Base-by-base conservation (phyloP, 768 basidiomycete genomes). In the Tephrocybe sp. region DNA sequence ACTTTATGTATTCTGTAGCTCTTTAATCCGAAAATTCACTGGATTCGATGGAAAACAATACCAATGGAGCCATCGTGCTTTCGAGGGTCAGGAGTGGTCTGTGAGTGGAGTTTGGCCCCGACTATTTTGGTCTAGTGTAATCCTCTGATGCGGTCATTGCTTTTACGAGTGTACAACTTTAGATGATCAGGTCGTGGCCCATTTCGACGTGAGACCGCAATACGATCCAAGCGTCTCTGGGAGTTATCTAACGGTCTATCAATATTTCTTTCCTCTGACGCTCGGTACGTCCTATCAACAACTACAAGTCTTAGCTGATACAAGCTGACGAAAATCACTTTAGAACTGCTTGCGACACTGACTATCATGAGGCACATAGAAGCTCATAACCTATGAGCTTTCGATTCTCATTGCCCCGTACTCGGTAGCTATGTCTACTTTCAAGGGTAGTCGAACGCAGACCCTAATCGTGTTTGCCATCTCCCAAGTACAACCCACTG, bases 11-110 rank as follows among this genome's bases (percentile, higher is more conserved):
- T 19, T 1, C 41, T 26, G 47, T 55, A 88, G 87, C 45, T 85
- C 87, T 8, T 67, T 87, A 54, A 79, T 79, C 39, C 68, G 87
- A 39, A 87, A 85, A 64, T 90, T 89, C 56, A 69, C 65, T 41
- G 86, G 76, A 13, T 82, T 82, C 35, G 85, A 89, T 62, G 85
- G 85, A 31, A 73, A 73, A 22, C 86, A 89, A 60, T 89, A 89
- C 57, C 74, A 74, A 62, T 90, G 87, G 87, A 75, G 77, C 23
- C 71, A 81, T 65, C 74, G 74, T 26, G 71, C 70, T 35, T 64
- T 75, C 26, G 71, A 73, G 7, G 82, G 76, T 14, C 85, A 87
- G 52, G 85, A 89, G 68, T 90, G 87, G 87, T 74, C 86, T 62
- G 87, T 89, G 64, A 63, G 87, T 76, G 19, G 49, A 23, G 20